phyloP scores from a whole-genome alignment of 306 rosid species.

The Fragaria vesca region DNA sequence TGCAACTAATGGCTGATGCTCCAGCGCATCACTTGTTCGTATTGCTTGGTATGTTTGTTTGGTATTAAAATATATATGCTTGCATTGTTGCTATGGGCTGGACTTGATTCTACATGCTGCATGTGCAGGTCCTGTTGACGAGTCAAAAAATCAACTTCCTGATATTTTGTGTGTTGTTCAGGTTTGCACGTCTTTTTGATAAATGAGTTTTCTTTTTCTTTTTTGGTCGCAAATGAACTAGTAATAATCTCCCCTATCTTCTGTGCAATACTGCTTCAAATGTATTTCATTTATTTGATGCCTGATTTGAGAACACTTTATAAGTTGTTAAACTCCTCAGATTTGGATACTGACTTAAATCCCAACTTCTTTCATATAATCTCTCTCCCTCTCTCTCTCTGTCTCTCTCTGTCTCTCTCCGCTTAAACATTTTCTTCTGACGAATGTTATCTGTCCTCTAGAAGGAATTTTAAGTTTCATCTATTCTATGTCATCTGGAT shows the following conservation, averaged over 20 bases:
- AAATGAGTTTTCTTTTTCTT: neutral
- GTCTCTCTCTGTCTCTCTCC: neutral
- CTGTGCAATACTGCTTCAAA: neutral
- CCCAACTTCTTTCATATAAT: neutral
- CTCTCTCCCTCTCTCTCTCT: neutral
- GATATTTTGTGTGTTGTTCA: constrained; percentile 96
- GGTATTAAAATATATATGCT: constrained; percentile 15
- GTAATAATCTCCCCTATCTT: neutral
- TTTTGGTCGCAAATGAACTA: neutral
- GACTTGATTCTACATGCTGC: constrained; percentile 25
- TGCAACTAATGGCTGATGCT: constrained; percentile 96
- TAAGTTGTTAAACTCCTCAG: neutral
- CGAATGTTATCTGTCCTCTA: neutral
- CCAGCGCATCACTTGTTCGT: constrained; percentile 98
- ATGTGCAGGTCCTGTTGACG: constrained; percentile 87
- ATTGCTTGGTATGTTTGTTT: constrained; percentile 68
- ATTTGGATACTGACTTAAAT: neutral
- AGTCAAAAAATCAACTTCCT: constrained; percentile 87
- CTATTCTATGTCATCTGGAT: neutral
- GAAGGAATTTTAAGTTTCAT: neutral
- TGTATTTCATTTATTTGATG: neutral
- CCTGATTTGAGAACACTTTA: neutral
- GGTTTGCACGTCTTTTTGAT: constrained; percentile 42
- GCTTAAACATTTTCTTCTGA: neutral
- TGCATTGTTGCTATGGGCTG: constrained; percentile 1